Conservation (phyloP, 345 rosid species). For the Alliaria petiolata region DNA sequence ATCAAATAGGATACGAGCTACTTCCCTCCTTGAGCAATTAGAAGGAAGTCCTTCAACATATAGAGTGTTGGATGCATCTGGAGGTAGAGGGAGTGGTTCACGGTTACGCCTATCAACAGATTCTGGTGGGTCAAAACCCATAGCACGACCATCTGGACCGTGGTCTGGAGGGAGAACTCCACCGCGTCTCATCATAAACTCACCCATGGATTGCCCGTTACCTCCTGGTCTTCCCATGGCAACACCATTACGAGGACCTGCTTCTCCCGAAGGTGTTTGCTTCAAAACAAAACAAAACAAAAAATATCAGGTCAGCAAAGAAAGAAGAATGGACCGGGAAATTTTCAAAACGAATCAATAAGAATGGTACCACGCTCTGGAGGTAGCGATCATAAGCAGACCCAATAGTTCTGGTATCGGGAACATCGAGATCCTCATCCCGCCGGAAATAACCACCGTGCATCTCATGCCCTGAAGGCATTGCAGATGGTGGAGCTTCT, state of each 20-base stretch:
- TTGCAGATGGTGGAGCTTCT: constrained; percentile 37
- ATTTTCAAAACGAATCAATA: background rate
- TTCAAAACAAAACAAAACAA: constrained; percentile 26
- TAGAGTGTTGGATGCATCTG: constrained; percentile 78
- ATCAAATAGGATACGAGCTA: constrained; percentile 72
- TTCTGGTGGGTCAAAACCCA: constrained; percentile 44
- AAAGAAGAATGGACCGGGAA: background rate
- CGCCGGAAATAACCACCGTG: constrained; percentile 45
- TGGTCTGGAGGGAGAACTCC: constrained; percentile 40
- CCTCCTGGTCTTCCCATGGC: constrained; percentile 45
- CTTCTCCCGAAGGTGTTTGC: constrained; percentile 74
- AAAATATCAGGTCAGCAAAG: constrained; percentile 11
- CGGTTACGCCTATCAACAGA: constrained; percentile 46
- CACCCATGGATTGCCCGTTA: constrained; percentile 39
- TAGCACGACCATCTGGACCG: constrained; percentile 46
- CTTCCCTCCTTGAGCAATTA: constrained; percentile 74
- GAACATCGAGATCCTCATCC: constrained; percentile 55
- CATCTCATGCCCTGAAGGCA: constrained; percentile 42
- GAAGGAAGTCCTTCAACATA: constrained; percentile 90
- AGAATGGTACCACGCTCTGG: constrained; percentile 50
- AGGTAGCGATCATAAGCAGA: constrained; percentile 91
- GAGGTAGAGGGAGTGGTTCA: constrained; percentile 67
- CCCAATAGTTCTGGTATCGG: constrained; percentile 67
- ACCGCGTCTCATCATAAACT: constrained; percentile 42
- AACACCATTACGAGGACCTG: constrained; percentile 39